phyloP scores from a whole-genome alignment of 495 filamentous ascomycete species.

The Trypethelium eluteriae region DNA sequence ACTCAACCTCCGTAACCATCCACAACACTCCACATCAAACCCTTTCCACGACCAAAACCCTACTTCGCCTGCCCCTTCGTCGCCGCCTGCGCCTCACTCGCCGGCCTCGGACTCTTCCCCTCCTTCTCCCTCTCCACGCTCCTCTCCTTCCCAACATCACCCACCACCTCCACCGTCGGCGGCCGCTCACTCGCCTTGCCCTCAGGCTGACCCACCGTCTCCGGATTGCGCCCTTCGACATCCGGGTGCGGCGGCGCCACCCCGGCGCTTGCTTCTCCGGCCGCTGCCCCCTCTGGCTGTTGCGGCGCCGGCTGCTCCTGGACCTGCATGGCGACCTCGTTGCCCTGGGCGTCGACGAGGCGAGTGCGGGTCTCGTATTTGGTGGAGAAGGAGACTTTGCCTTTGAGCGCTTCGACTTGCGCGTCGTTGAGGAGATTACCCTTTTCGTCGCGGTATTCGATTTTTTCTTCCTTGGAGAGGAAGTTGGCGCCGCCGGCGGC shows the following conservation, averaged over 20 bases:
- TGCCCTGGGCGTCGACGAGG: constrained; percentile 68
- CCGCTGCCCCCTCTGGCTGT: not conserved
- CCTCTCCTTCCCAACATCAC: constrained; percentile 56
- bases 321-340: constrained; percentile 50
- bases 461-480: constrained; percentile 64
- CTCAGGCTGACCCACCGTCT: constrained; percentile 15
- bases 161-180: constrained; percentile 38
- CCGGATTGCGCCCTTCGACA: constrained; percentile 19
- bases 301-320: not conserved
- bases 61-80: constrained; percentile 32
- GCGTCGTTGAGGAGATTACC: constrained; percentile 80
- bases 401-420: constrained; percentile 74
- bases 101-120: constrained; percentile 57
- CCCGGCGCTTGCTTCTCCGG: constrained; percentile 3
- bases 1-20: not conserved
- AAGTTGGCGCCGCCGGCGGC: constrained; percentile 30
- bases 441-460: constrained; percentile 92
- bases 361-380: constrained; percentile 85
- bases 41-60: not conserved
- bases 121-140: constrained; percentile 44
- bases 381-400: constrained; percentile 90
- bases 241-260: constrained; percentile 16
- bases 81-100: constrained; percentile 68
- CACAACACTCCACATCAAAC: too few relatives aligned
- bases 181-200: constrained; percentile 32